Percentiles rank a stretch among this genome's conserved stretches.
Evolutionary conservation across 2,329 filamentous ascomycete genomes (phyloP).

Genomic region (Hymenoscyphus salicellus): DNA sequence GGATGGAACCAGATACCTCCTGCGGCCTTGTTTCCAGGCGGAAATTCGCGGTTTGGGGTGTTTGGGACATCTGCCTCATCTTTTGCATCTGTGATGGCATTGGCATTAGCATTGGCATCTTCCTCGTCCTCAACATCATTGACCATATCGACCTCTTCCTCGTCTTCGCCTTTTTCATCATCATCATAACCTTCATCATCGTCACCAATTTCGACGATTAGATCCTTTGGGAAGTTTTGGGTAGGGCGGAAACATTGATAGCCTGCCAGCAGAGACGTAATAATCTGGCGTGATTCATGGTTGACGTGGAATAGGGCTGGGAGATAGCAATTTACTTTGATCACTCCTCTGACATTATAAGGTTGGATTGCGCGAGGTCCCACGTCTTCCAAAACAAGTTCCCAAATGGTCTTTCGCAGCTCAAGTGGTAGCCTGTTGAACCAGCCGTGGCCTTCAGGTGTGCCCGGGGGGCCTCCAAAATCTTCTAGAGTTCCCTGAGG

Average conservation of each 20-base stretch:
- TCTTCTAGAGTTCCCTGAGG: no score
- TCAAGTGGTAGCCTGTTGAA: background rate
- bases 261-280: no score
- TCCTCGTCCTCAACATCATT: no score
- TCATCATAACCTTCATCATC: no score
- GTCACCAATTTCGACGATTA: no score
- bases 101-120: no score
- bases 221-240: background rate
- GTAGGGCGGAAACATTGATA: background rate
- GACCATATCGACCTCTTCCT: background rate
- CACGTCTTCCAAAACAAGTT: background rate
- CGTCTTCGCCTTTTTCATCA: background rate
- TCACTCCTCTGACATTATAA: background rate
- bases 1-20: background rate
- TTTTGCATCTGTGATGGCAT: no score
- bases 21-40: no score
- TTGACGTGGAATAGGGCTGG: background rate
- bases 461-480: no score
- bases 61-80: no score
- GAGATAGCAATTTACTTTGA: background rate
- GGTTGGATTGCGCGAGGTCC: background rate
- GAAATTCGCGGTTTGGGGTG: background rate
- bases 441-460: no score
- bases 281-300: background rate
- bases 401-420: background rate